Base-by-base conservation (phyloP, 495 filamentous ascomycete genomes). In the Aspergillus baeticus region DNA sequence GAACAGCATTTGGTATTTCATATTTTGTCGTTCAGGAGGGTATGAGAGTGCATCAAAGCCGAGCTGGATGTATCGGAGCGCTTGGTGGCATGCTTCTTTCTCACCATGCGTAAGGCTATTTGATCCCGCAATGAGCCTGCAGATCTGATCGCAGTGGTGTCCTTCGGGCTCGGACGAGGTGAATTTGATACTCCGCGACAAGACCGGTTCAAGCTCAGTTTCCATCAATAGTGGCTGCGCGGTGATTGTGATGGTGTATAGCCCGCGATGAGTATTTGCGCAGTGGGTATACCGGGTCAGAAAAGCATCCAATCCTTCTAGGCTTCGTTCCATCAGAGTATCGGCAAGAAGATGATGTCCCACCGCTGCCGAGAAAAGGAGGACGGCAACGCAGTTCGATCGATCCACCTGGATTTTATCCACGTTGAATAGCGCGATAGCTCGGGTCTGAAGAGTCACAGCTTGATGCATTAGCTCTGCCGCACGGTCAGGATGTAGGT, bases 361-460 rank as follows among this genome's bases (percentile, higher is more conserved):
- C 2, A 57, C 26, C 7, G 22, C 37, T 2, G 35, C 38, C 1
- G 55, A 57, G 37, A 57, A 57, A 2, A 57, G 55, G 17, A 48
- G 21, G 0, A 57, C 10, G 2, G 55, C 8, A 8, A 51, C 47
- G 18, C 55, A 57, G 26, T 51, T 57, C 2, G 11, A 18, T 18
- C 14, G 2, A 15, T 31, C 35, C n/a, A 52, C 55, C 58, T 37
- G 56, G 36, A 33, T 66, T 58, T 60, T 53, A 61, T 61, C n/a
- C 36, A 22, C 22, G 20, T 78, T 79, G 63, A 81, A 81, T 1
- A 77, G 61, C 5, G 63, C 53, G 10, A 80, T 54, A 1, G 75
- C 76, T 2, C 63, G 68, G 0, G 72, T 78, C 44, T 80, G 77
- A 2, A 81, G 62, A n/a, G 70, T 61, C 13, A 74, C 69, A 11